phyloP scores from a whole-genome alignment of 345 rosid genomes.

The Brassica cretica region DNA sequence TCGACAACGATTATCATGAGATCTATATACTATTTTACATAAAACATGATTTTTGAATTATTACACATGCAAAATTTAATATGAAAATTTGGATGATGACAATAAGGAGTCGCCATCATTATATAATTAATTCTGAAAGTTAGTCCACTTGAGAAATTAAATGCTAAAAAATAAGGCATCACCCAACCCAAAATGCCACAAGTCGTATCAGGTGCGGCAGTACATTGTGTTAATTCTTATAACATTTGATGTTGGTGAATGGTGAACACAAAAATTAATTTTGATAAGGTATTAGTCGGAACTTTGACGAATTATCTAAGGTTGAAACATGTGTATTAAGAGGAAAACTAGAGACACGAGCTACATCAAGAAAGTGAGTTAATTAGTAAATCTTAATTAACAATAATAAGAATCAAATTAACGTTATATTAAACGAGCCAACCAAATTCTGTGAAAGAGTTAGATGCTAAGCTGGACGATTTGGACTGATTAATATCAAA shows the following conservation, averaged over 20 bases:
- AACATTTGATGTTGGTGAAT: neutral
- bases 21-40: slow-evolving; percentile 1
- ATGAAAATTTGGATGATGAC: slow-evolving; percentile 15
- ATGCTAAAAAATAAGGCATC: neutral
- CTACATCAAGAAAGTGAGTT: neutral
- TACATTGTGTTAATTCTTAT: slow-evolving; percentile 1
- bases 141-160: slow-evolving; percentile 25
- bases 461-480: neutral
- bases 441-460: neutral
- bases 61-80: slow-evolving; percentile 6
- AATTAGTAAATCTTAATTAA: neutral
- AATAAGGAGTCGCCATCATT: slow-evolving; percentile 18
- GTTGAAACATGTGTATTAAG: neutral
- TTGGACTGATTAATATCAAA: neutral
- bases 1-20: neutral
- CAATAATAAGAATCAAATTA: neutral
- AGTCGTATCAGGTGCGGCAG: slow-evolving; percentile 16
- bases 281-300: neutral
- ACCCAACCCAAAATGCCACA: neutral
- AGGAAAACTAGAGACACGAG: neutral
- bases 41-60: slow-evolving; percentile 26
- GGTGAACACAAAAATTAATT: neutral
- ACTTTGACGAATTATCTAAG: neutral
- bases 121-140: slow-evolving; percentile 22
- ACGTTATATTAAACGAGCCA: neutral